Conservation (phyloP, 2,329 filamentous ascomycete species). For the Aspergillus ustus region DNA sequence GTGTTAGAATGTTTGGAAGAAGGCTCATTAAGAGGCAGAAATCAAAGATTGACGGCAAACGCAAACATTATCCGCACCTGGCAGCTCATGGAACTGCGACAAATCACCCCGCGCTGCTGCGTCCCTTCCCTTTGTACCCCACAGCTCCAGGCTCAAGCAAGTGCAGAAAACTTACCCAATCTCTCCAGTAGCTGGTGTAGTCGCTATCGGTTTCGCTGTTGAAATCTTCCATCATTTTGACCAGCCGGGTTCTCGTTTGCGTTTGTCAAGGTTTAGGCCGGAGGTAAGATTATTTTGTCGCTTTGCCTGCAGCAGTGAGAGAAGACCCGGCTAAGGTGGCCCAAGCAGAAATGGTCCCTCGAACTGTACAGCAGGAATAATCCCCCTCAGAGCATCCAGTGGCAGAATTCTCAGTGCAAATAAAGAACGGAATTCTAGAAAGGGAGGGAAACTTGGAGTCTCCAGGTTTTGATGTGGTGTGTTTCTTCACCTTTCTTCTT, state of each 20-base stretch:
- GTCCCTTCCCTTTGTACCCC: constrained; percentile 16
- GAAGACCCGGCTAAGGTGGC: constrained; percentile 25
- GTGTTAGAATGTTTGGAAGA: neutral
- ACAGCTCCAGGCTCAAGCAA: constrained; percentile 17
- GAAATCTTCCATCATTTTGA: constrained; percentile 83
- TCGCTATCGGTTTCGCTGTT: constrained; percentile 98
- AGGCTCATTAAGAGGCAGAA: neutral
- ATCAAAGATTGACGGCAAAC: neutral
- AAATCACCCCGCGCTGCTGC: neutral
- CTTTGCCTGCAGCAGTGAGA: constrained; percentile 31
- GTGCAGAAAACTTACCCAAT: constrained; percentile 76
- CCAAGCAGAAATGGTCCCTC: constrained; percentile 27
- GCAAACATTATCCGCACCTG: neutral
- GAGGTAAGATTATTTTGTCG: constrained; percentile 24
- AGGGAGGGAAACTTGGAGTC: constrained; percentile 9
- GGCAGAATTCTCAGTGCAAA: neutral
- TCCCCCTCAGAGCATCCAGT: constrained; percentile 25
- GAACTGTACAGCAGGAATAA: constrained; percentile 29
- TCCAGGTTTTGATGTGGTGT: constrained; percentile 18
- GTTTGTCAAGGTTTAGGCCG: constrained; percentile 3
- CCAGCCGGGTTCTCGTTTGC: neutral
- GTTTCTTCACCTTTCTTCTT: constrained; percentile 27
- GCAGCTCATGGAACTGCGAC: neutral
- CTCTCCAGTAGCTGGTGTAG: constrained; percentile 98
- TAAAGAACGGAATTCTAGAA: neutral